phyloP scores from a whole-genome alignment of 2,329 filamentous ascomycete species.

The Paecilomyces sp. region DNA sequence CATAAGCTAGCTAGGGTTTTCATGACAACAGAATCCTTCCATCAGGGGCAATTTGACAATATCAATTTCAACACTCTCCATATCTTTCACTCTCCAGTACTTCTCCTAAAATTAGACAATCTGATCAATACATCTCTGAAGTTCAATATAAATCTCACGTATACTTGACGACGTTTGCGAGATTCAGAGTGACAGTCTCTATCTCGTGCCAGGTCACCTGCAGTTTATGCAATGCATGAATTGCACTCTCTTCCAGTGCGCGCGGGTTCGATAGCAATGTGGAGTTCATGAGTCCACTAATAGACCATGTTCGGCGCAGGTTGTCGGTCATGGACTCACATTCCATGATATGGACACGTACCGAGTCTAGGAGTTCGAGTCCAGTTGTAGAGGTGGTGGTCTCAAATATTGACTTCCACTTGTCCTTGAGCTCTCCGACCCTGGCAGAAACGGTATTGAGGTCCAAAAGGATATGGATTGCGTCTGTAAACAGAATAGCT shows the following conservation, averaged over 20 bases:
- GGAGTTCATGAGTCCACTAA: constrained; percentile 1
- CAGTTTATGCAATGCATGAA: constrained; percentile 4
- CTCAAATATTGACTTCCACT: constrained; percentile 3
- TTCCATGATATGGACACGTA: constrained; percentile 2
- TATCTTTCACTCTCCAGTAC: not conserved
- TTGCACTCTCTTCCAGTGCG: constrained; percentile 1
- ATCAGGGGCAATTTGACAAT: not conserved
- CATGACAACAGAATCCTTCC: not conserved
- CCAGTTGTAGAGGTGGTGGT: not conserved
- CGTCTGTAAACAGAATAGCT: constrained; percentile 8
- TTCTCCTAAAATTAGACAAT: not conserved
- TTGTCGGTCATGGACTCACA: constrained; percentile 2
- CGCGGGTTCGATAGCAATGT: not conserved
- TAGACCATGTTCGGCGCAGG: constrained; percentile 4
- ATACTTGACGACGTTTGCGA: not conserved
- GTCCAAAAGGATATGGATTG: constrained; percentile 2
- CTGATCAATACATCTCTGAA: not conserved
- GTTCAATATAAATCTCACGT: not conserved
- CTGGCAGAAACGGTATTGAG: not conserved
- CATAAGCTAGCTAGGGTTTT: not conserved
- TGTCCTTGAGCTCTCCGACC: constrained; percentile 1
- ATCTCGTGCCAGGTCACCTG: constrained; percentile 1
- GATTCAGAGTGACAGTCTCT: not conserved
- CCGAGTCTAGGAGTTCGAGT: constrained; percentile 6
- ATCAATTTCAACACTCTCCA: not conserved